These are phyloP conservation scores for Lanzia echinophila DNA, from an alignment of 2,329 filamentous ascomycete genomes.

Conservation along the genomic window DNA sequence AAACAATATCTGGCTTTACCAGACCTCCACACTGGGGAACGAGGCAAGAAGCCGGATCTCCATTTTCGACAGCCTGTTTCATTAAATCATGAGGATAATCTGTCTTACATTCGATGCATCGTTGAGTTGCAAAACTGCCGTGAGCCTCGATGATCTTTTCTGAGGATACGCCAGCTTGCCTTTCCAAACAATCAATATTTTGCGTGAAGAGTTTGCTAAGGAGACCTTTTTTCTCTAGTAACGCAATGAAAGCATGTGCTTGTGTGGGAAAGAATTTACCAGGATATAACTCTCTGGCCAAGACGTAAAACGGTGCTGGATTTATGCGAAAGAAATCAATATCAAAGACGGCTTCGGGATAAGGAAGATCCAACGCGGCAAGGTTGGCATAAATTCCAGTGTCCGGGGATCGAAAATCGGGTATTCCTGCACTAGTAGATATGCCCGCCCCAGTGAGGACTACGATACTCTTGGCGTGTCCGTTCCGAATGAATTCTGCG, in stretches of 20 bases:
- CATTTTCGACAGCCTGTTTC: slow-evolving; percentile 48
- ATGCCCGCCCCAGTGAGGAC: slow-evolving; percentile 91
- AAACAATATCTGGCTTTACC: slow-evolving; percentile 76
- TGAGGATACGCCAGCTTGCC: slow-evolving; percentile 71
- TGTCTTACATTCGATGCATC: slow-evolving; percentile 70
- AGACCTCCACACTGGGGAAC: slow-evolving; percentile 60
- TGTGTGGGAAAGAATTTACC: slow-evolving; percentile 75
- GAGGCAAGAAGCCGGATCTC: slow-evolving; percentile 63
- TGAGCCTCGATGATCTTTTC: slow-evolving; percentile 93
- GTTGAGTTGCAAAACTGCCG: slow-evolving; percentile 89
- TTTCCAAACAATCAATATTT: slow-evolving; percentile 96
- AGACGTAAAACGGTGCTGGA: slow-evolving; percentile 83
- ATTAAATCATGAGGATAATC: slow-evolving; percentile 46
- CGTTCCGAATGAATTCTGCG: slow-evolving; percentile 72
- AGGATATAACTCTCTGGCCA: slow-evolving; percentile 84
- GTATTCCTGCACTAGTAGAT: slow-evolving; percentile 69
- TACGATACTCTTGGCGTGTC: slow-evolving; percentile 63
- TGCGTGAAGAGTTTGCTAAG: slow-evolving; percentile 96
- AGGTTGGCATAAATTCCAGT: slow-evolving; percentile 94
- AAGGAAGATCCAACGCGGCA: slow-evolving; percentile 74
- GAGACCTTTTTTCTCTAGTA: slow-evolving; percentile 82
- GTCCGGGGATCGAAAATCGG: slow-evolving; percentile 88
- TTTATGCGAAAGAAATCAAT: slow-evolving; percentile 81
- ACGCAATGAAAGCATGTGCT: slow-evolving; percentile 86
- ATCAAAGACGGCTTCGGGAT: slow-evolving; percentile 91